These are phyloP conservation scores for Umbilicus rupestris DNA, from an alignment of 164 flowering plant species.

Conservation along the genomic window DNA sequence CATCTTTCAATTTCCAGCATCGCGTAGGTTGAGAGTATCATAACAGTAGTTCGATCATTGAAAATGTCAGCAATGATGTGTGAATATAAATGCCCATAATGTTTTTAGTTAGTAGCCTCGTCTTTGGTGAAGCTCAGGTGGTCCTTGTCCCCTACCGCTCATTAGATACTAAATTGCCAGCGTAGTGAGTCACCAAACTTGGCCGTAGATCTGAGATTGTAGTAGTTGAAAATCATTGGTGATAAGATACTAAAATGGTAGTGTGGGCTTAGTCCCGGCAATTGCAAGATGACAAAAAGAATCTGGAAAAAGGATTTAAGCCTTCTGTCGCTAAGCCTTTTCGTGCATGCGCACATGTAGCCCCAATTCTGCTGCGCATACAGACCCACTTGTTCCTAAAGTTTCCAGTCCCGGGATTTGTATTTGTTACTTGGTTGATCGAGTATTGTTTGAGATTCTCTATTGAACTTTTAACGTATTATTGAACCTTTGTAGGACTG, in stretches of 20 bases:
- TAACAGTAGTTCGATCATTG: not conserved
- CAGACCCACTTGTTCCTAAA: not conserved
- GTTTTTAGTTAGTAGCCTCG: not conserved
- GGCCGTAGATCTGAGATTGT: conserved; percentile 2
- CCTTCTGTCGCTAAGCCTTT: not conserved
- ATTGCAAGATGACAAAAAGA: conserved; percentile 21
- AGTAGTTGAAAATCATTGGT: not conserved
- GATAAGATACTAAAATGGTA: not conserved
- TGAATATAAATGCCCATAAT: conserved; percentile 1
- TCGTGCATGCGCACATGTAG: conserved; percentile 3
- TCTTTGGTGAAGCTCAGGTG: conserved; percentile 2
- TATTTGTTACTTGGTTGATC: not conserved
- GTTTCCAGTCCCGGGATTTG: not conserved
- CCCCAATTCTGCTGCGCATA: conserved; percentile 4
- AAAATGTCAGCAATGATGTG: not conserved
- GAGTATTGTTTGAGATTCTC: conserved; percentile 1
- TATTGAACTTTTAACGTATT: not conserved
- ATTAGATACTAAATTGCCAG: not conserved
- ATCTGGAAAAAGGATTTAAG: not conserved
- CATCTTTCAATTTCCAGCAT: not conserved
- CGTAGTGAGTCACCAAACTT: not conserved
- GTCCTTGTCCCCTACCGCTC: conserved; percentile 4
- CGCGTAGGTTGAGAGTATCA: not conserved
- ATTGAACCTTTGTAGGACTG: not conserved
- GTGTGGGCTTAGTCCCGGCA: not conserved